These are phyloP conservation scores for Beauveria varroae DNA, from an alignment of 2,329 filamentous ascomycete genomes.

Conservation along the genomic window DNA sequence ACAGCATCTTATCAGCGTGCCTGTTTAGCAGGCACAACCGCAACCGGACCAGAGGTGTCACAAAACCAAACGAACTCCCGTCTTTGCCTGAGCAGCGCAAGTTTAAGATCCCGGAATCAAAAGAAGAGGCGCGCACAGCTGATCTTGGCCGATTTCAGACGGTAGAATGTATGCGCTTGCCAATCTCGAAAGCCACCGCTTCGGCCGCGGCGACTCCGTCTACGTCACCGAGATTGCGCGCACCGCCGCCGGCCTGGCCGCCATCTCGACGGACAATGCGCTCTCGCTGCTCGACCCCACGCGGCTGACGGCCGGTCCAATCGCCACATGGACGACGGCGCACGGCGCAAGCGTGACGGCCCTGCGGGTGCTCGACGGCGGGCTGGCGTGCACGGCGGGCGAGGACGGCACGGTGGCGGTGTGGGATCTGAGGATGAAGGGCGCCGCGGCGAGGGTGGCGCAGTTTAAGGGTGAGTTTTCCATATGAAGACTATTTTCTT, in stretches of 20 bases:
- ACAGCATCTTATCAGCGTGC: too few relatives aligned
- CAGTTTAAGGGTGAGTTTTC: conserved; percentile 36
- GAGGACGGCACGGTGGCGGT: conserved; percentile 60
- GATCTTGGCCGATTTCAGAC: neutral
- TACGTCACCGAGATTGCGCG: conserved; percentile 54
- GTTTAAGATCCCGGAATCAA: neutral
- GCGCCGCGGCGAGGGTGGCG: conserved; percentile 31
- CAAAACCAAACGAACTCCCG: too few relatives aligned
- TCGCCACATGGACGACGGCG: conserved; percentile 39
- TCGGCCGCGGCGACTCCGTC: conserved; percentile 27
- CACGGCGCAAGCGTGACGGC: conserved; percentile 56
- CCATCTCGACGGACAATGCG: conserved; percentile 64
- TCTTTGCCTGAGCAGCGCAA: too few relatives aligned
- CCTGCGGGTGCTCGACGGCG: conserved; percentile 45
- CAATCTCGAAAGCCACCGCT: conserved; percentile 23
- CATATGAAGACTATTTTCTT: too few relatives aligned
- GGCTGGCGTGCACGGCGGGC: conserved; percentile 60
- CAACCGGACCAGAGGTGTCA: too few relatives aligned
- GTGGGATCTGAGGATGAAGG: conserved; percentile 54
- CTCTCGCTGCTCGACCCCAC: conserved; percentile 57
- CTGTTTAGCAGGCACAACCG: neutral
- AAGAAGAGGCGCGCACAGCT: neutral
- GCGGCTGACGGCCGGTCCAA: conserved; percentile 44
- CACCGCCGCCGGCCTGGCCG: conserved; percentile 44
- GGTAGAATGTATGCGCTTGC: conserved; percentile 27